These are phyloP conservation scores for Nemania bipapillata DNA, from an alignment of 2,329 filamentous ascomycete genomes.

Conservation along the genomic window DNA sequence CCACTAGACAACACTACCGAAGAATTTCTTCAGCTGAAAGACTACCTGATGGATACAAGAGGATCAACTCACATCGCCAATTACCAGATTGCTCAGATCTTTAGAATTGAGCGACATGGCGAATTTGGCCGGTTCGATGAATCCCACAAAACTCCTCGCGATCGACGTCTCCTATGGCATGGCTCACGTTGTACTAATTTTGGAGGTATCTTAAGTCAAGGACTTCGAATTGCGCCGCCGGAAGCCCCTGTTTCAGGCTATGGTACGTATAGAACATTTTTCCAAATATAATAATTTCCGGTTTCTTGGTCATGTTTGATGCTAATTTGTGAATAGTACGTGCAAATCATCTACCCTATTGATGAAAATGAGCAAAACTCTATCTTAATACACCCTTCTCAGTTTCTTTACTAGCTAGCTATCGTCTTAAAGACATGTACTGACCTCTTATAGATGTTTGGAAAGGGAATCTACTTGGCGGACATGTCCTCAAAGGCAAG, in stretches of 20 bases:
- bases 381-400: neutral
- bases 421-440: constrained; percentile 50
- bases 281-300: neutral
- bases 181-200: constrained; percentile 86
- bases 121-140: constrained; percentile 75
- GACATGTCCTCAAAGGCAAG: constrained; percentile 78
- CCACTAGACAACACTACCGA: constrained; percentile 66
- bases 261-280: constrained; percentile 21
- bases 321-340: constrained; percentile 30
- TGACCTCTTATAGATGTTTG: constrained; percentile 74
- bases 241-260: constrained; percentile 78
- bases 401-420: neutral
- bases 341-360: neutral
- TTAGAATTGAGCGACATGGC: constrained; percentile 80
- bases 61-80: constrained; percentile 72
- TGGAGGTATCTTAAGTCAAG: constrained; percentile 86
- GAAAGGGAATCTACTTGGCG: constrained; percentile 87
- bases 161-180: constrained; percentile 86
- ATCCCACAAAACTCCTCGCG: constrained; percentile 63
- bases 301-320: neutral
- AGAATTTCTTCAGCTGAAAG: constrained; percentile 73
- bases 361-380: neutral
- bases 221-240: constrained; percentile 86
- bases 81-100: constrained; percentile 77
- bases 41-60: constrained; percentile 74